A percentile compares a stretch with the other conserved stretches of the same genome.
Evolutionary conservation across 2,329 filamentous ascomycete genomes (phyloP).

Genomic region (Neoascochyta sp.): DNA sequence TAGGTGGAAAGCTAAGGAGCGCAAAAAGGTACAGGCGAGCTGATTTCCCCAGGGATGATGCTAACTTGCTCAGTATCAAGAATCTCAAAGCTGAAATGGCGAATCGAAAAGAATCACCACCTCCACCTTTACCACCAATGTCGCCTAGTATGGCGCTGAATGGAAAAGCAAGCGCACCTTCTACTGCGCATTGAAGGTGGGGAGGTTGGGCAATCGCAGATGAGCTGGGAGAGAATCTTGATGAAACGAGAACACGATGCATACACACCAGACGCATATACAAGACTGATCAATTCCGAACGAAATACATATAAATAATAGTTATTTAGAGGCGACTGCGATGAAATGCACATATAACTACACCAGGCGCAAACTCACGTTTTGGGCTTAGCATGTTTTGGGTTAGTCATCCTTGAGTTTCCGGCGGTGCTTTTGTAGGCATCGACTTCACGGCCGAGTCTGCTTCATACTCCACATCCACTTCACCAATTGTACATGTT

Average conservation of each 20-base stretch:
- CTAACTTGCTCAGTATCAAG: conserved; percentile 23
- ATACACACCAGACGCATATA: background rate
- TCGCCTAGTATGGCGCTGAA: conserved; percentile 17
- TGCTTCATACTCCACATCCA: no score
- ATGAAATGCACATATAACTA: no score
- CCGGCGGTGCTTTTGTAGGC: no score
- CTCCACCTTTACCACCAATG: conserved; percentile 26
- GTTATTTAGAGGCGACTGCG: no score
- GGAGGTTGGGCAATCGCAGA: no score
- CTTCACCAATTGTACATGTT: no score
- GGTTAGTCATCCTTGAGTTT: no score
- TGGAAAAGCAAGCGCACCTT: conserved; percentile 11
- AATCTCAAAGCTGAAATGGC: conserved; percentile 21
- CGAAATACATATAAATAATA: no score
- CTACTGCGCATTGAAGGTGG: conserved; percentile 1
- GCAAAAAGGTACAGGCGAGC: conserved; percentile 26
- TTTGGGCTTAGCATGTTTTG: no score
- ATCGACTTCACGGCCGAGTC: no score
- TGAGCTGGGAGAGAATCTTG: no score
- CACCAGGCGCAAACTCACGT: conserved; percentile 19
- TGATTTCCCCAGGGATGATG: background rate
- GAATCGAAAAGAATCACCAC: conserved; percentile 8
- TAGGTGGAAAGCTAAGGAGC: conserved; percentile 26
- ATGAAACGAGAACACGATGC: background rate
- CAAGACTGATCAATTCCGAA: no score